Percentiles rank a stretch among this genome's conserved stretches.
These are phyloP conservation scores for Podaxis pistillaris DNA, from an alignment of 768 basidiomycete genomes.

Conservation along the genomic window DNA sequence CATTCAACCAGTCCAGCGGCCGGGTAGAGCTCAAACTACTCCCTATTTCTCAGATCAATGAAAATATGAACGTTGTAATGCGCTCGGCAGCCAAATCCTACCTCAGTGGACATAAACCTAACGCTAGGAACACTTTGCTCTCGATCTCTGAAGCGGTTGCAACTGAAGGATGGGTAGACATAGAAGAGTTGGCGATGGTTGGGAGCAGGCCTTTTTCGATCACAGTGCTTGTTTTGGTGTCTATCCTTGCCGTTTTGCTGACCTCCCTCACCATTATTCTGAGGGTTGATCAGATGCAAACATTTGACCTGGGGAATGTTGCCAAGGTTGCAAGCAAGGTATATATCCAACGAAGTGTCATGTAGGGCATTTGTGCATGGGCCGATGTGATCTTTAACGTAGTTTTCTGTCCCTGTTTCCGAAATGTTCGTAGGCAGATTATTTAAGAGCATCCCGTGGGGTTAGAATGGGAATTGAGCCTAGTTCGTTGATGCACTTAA, in stretches of 20 bases:
- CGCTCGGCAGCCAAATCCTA: not conserved
- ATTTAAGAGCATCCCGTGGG: too few species aligned
- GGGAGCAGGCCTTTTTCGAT: not conserved
- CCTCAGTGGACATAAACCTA: not conserved
- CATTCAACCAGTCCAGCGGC: not conserved
- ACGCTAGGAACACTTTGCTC: not conserved
- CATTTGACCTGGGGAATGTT: not conserved
- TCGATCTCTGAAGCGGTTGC: not conserved
- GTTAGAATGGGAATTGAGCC: too few species aligned
- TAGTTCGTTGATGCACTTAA: too few species aligned
- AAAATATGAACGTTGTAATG: conserved; percentile 1
- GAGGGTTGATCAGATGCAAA: not conserved
- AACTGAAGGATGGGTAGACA: not conserved
- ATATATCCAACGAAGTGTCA: not conserved
- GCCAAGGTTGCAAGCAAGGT: not conserved
- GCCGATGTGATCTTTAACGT: too few species aligned
- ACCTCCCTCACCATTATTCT: not conserved
- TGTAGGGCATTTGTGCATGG: too few species aligned
- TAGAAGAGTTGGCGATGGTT: not conserved
- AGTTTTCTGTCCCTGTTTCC: too few species aligned
- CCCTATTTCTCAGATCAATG: not conserved
- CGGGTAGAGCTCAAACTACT: not conserved
- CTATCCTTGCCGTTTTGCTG: not conserved
- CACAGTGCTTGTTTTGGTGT: not conserved
- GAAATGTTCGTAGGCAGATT: too few species aligned